Conservation (phyloP, 352 stramenopile genomes). For the Phytopythium sindhum region DNA sequence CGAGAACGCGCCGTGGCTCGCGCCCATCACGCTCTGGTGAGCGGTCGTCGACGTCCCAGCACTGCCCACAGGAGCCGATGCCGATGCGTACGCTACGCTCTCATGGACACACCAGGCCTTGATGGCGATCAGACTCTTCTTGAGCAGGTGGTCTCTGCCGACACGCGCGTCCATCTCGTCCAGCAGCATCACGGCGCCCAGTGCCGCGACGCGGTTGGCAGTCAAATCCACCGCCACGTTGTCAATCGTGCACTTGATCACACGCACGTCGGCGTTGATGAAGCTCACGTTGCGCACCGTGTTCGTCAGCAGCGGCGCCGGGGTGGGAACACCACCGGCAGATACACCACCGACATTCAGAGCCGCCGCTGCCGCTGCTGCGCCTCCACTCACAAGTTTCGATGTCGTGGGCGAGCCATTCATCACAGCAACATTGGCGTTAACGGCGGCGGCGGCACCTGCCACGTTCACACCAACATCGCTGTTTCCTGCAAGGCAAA, state of each 20-base stretch:
- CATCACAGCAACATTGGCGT: conserved; percentile 1
- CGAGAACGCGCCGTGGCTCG: conserved; percentile 73
- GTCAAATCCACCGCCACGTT: conserved; percentile 89
- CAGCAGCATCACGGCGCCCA: conserved; percentile 80
- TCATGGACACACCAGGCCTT: conserved; percentile 90
- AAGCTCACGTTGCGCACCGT: conserved; percentile 89
- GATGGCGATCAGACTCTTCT: conserved; percentile 86
- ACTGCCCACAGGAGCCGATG: conserved; percentile 9
- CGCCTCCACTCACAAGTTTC: conserved; percentile 1
- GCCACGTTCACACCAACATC: conserved; percentile 7
- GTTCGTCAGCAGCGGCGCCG: conserved; percentile 30
- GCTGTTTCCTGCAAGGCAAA: conserved; percentile 62
- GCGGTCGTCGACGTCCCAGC: neutral
- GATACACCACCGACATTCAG: neutral
- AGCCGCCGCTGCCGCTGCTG: neutral
- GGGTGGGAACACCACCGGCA: neutral
- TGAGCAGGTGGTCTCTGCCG: conserved; percentile 80
- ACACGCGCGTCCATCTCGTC: conserved; percentile 81
- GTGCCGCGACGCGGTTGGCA: conserved; percentile 75
- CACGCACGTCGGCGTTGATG: conserved; percentile 85
- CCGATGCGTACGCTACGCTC: conserved; percentile 48
- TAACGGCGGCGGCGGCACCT: conserved; percentile 4
- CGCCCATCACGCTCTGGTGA: conserved; percentile 65
- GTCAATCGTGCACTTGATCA: conserved; percentile 91
- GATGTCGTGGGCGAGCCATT: conserved; percentile 21